Percentiles rank a stretch among this genome's conserved stretches.
phyloP scores from a whole-genome alignment of 805 yeast genomes.

The Pichia heedii region DNA sequence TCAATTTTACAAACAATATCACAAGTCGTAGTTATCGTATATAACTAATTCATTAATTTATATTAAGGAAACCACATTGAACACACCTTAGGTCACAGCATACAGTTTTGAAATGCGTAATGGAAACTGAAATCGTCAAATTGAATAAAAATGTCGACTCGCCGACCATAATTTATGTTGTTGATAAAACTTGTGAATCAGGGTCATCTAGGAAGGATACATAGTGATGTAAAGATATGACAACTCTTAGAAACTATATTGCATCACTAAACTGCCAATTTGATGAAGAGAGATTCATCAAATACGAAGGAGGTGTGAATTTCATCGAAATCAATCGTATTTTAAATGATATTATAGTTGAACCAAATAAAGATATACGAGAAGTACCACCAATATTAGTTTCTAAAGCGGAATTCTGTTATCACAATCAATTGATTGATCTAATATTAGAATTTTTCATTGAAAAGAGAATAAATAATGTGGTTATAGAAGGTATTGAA shows the following conservation, averaged over 20 bases:
- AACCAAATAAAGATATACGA: not conserved
- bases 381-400: slow-evolving; percentile 7
- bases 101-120: too few species aligned
- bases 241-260: not conserved
- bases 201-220: too few species aligned
- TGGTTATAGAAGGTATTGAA: slow-evolving; percentile 32
- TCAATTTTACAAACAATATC: too few species aligned
- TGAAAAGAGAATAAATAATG: slow-evolving; percentile 26
- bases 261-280: not conserved
- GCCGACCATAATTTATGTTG: too few species aligned
- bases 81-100: too few species aligned
- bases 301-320: slow-evolving; percentile 7
- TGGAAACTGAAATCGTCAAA: too few species aligned
- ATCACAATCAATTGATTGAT: slow-evolving; percentile 34
- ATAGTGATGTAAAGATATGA: too few species aligned
- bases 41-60: too few species aligned
- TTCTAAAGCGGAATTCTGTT: slow-evolving; percentile 5
- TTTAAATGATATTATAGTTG: not conserved
- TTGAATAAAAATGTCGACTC: too few species aligned
- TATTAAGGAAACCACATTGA: too few species aligned
- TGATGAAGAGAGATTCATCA: not conserved
- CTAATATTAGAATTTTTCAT: slow-evolving; percentile 28
- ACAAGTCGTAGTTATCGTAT: too few species aligned
- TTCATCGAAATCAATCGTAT: not conserved
- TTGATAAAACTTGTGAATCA: too few species aligned